Evolutionary conservation across 2,329 filamentous ascomycete species (phyloP), one percentile per base, ranked within the genome.

Genomic region (Acrocalymma vagum): DNA sequence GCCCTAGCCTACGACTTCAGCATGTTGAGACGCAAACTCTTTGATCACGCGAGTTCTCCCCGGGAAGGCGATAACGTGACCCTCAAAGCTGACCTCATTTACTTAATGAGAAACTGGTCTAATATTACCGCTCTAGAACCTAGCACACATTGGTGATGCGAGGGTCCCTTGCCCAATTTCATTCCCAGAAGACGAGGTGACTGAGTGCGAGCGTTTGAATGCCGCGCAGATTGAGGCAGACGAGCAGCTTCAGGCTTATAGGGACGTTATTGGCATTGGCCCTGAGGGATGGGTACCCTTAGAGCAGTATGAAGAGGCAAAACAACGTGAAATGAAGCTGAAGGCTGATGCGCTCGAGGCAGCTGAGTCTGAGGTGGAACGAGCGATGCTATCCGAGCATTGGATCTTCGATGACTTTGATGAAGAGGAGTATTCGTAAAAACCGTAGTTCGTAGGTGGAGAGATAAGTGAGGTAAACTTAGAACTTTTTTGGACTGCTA

Each of bases 361-460:
- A 39, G 49, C 54, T 39, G 53, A 63, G 38, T 49, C 53, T 24
- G 42, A 57, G 9, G 45, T 55, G 15, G 58, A 59, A 35, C 36
- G 51, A 23, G 14, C 21, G 33, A 50, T 16, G 28, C 17, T 59
- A 18, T 22, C 4, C 10, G 45, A 57, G 46, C 56, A 64, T 46
- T 64, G 59, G 61, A 44, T 55, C 5, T 62, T 63, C 30, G 60
- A 63, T 42, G 62, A 69, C 38, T 60, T 63, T 38, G 57, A 66
- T 48, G 64, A 69, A 49, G 49, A 55, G 15, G 51, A 57, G 42
- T 60, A 62, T 48, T 40, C 41, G 22, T 58, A 43, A 17, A n/a
- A 33, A 21, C 22, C 23, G 29, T 6, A 3, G 21, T n/a, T n/a
- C n/a, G n/a, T n/a, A n/a, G n/a, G n/a, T n/a, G n/a, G n/a, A n/a